These are phyloP conservation scores for Ascochyta rabiei DNA, from an alignment of 2,329 filamentous ascomycete genomes.

Conservation along the genomic window DNA sequence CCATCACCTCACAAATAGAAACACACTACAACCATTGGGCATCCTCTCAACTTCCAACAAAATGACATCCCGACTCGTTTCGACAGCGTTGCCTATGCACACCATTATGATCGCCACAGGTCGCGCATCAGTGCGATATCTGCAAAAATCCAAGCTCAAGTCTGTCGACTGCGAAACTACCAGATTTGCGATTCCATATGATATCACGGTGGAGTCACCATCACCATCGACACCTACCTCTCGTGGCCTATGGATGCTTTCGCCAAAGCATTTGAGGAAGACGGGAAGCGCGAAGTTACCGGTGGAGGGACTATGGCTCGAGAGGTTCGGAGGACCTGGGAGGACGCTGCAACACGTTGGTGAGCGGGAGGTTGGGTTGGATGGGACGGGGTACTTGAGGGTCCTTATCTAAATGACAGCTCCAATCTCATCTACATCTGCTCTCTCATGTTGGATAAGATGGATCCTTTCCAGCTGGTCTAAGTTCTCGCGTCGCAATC, in stretches of 20 bases:
- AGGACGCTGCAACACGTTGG: not conserved
- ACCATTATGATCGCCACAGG: not conserved
- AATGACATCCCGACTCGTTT: conserved; percentile 2
- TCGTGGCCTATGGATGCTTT: not conserved
- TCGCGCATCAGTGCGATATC: not conserved
- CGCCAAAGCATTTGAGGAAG: not conserved
- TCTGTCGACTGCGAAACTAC: not conserved
- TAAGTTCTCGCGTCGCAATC: too few relatives aligned
- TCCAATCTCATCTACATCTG: not conserved
- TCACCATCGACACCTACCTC: not conserved
- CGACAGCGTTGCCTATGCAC: not conserved
- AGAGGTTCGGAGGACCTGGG: conserved; percentile 8
- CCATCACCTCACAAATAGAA: not conserved
- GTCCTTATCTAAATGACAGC: conserved; percentile 1
- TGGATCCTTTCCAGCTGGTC: not conserved
- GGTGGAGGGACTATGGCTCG: conserved; percentile 5
- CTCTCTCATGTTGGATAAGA: not conserved
- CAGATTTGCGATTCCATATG: not conserved
- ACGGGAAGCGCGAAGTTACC: not conserved
- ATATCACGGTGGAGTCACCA: not conserved
- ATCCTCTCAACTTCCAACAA: too few relatives aligned
- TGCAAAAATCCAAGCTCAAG: not conserved
- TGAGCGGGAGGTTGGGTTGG: not conserved
- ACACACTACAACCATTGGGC: not conserved
- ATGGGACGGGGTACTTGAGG: conserved; percentile 6